These are phyloP conservation scores for Alnus glutinosa DNA, from an alignment of 306 rosid genomes.

Conservation along the genomic window DNA sequence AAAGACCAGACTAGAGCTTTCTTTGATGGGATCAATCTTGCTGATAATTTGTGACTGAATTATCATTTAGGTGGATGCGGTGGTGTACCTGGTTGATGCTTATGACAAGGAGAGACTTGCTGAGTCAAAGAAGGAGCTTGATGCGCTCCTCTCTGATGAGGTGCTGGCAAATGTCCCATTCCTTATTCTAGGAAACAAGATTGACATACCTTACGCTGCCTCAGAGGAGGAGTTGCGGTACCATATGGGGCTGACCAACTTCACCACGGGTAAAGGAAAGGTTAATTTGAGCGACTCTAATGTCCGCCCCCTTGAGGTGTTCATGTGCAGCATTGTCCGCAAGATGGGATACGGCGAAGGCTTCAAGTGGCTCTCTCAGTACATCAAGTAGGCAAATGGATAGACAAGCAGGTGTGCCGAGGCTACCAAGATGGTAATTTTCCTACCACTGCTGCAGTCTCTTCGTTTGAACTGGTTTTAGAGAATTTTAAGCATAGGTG, in stretches of 20 bases:
- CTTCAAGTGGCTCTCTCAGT: conserved; percentile 84
- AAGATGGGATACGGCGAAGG: conserved; percentile 94
- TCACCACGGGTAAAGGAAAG: conserved; percentile 82
- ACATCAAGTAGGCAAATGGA: conserved; percentile 55
- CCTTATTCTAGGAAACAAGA: conserved; percentile 81
- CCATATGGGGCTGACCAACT: conserved; percentile 64
- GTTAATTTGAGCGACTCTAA: conserved; percentile 56
- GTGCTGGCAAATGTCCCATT: conserved; percentile 65
- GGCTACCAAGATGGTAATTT: conserved; percentile 18
- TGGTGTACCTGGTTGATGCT: conserved; percentile 78
- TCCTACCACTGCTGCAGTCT: conserved; percentile 11
- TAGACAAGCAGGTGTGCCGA: conserved; percentile 16
- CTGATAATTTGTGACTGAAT: background rate
- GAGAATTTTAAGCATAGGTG: conserved; percentile 11
- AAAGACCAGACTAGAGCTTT: background rate
- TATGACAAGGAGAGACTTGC: conserved; percentile 67
- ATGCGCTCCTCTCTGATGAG: conserved; percentile 77
- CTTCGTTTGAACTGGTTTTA: background rate
- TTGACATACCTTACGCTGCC: conserved; percentile 74
- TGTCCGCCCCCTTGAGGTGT: conserved; percentile 81
- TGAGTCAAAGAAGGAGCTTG: conserved; percentile 73
- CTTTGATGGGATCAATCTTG: background rate
- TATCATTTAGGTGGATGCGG: conserved; percentile 71
- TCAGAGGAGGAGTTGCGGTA: conserved; percentile 77
- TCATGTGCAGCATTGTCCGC: conserved; percentile 90